Conservation (phyloP, 768 basidiomycete species). For the Pleurotus giganteus region DNA sequence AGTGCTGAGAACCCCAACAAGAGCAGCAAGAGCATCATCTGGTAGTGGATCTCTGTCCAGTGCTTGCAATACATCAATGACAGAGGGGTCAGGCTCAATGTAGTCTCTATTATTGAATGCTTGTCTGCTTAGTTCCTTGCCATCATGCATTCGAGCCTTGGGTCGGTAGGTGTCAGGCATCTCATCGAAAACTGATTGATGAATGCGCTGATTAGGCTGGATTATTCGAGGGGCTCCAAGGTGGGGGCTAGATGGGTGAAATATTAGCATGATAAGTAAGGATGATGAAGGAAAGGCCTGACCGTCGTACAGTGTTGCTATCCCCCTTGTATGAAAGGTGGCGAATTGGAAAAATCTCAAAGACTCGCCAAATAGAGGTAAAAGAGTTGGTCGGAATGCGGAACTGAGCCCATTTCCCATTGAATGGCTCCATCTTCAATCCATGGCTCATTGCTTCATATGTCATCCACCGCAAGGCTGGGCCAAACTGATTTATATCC, state of each 20-base stretch:
- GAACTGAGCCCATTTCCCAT: constrained; percentile 4
- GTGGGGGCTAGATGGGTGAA: not conserved
- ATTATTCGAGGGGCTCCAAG: not conserved
- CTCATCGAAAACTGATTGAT: constrained; percentile 6
- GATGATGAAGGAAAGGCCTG: not conserved
- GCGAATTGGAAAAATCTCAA: constrained; percentile 13
- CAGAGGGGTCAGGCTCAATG: too few species aligned
- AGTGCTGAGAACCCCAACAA: too few species aligned
- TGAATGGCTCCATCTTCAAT: constrained; percentile 10
- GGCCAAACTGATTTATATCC: constrained; percentile 16
- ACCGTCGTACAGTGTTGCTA: not conserved
- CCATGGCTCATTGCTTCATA: constrained; percentile 18
- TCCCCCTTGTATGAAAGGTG: not conserved
- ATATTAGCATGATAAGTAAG: not conserved
- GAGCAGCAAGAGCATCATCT: too few species aligned
- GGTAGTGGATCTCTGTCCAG: too few species aligned
- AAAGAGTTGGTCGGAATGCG: constrained; percentile 15
- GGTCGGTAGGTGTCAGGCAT: too few species aligned
- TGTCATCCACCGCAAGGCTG: constrained; percentile 18
- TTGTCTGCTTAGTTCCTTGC: too few species aligned
- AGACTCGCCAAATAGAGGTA: constrained; percentile 13
- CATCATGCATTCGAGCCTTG: too few species aligned
- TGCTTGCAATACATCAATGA: too few species aligned
- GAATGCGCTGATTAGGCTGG: constrained; percentile 8
- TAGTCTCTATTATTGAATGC: too few species aligned